Evolutionary conservation across 2,329 filamentous ascomycete species (phyloP), one percentile per base, ranked within the genome.

Genomic region (Fusarium euwallaceae): DNA sequence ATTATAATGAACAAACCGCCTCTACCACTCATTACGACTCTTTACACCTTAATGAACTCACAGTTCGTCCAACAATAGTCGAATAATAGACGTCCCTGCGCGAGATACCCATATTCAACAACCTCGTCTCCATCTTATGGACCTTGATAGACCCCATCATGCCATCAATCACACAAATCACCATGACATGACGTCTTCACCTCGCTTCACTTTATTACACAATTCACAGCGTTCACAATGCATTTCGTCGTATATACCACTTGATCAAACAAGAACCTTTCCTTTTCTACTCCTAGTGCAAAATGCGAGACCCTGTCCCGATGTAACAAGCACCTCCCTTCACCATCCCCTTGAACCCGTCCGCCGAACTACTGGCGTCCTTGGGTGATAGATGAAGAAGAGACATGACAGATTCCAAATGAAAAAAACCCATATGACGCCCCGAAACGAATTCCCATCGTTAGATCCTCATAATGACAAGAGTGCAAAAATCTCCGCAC

Each of bases 251-350:
- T 66, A 34, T 58, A 71, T 55, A 48, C 45, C 56, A 62, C 60
- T 73, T 78, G 77, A 76, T 78, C 74, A 79, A 80, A 79, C 78
- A 78, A 80, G 75, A 78, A 78, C 79, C 79, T 82, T 75, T 80
- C 78, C 81, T 81, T 81, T 80, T 80, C 81, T 81, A 82, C 80
- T 82, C 80, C 81, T 79, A 78, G 74, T 80, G 81, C 79, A 80
- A 75, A 81, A 81, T 82, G 78, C 80, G 78, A 81, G 78, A 80
- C 78, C 78, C 76, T 76, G 75, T 78, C 78, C 78, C 77, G 69
- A 48, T 76, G 79, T 76, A 80, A 79, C 77, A 79, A 74, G 70
- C 75, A 78, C 77, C 75, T 77, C 76, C 77, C 69, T 71, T 77
- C 70, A 69, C 72, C 74, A 70, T 75, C 77, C 75, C 64, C 72